Evolutionary conservation across 2,329 filamentous ascomycete species (phyloP), one percentile per base, ranked within the genome.

Genomic region (Westerdykella aurantiaca): DNA sequence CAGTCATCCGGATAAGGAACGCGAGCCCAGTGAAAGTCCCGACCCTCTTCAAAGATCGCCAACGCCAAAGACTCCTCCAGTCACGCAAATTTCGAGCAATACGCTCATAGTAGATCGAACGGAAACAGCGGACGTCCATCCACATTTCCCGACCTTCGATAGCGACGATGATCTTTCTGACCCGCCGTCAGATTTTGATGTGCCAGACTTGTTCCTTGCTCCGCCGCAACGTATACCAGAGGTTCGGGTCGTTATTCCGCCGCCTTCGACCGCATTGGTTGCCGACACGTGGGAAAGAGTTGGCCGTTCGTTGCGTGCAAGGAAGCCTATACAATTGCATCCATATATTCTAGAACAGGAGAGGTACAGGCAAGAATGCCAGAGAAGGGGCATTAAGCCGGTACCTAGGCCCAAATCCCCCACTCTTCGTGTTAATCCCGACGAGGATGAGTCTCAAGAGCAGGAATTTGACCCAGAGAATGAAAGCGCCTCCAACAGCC

Each of bases 241-340:
- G 33, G 60, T 63, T 12, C 56, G 57, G 17, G 54, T 66, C 2
- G 49, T 65, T 14, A 63, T 66, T 50, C 57, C 57, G 11, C 33
- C 9, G 17, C 44, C 35, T 25, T 16, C 38, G 11, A 25, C 51
- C 43, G n/a, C 22, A 12, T 12, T 5, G 31, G 21, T 13, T 16
- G 12, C 14, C 10, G 18, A 13, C 14, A 16, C 25, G 14, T 39
- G 33, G 43, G 38, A 9, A 47, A 51, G 13, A 47, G 41, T 48
- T 29, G 47, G 43, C 23, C 61, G 71, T 34, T 67, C 59, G 7
- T 60, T 75, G 17, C 63, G 73, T n/a, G 56, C 68, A 37, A 60
- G 73, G 9, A 72, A 72, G 38, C 68, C 72, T 12, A 73, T 73
- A 38, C 73, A 76, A 49, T 51, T 76, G 22, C 70, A 75, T 57